Conservation (phyloP, 768 basidiomycete genomes). For the Strobilomyces echinocephalus region DNA sequence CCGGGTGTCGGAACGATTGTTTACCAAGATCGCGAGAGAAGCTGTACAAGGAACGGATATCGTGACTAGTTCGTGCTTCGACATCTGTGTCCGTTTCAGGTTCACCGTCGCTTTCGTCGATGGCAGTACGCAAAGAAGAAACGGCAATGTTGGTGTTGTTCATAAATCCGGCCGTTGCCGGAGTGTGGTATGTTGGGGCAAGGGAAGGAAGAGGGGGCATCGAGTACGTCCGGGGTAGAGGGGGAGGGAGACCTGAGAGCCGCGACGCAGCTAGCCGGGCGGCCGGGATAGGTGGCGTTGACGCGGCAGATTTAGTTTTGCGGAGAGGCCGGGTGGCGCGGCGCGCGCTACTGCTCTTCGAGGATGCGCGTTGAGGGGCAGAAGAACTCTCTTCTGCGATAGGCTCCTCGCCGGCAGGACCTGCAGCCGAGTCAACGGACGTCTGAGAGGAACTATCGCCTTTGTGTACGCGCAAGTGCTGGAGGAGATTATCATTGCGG, state of each 20-base stretch:
- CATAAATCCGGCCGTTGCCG: constrained; percentile 28
- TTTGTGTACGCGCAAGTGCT: constrained; percentile 71
- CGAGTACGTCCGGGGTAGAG: constrained; percentile 32
- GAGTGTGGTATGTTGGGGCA: constrained; percentile 24
- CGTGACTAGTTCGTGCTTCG: constrained; percentile 25
- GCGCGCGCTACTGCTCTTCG: constrained; percentile 21
- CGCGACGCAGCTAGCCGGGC: constrained; percentile 33
- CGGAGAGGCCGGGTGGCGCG: constrained; percentile 30
- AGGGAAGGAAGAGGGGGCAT: constrained; percentile 31
- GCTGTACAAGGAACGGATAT: constrained; percentile 31
- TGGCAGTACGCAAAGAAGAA: constrained; percentile 32
- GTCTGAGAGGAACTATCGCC: constrained; percentile 34
- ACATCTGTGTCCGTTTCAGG: constrained; percentile 31
- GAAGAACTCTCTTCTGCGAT: constrained; percentile 18
- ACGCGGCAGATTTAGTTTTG: constrained; percentile 34
- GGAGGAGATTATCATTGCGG: constrained; percentile 74
- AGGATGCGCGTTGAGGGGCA: constrained; percentile 20
- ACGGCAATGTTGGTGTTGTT: constrained; percentile 35
- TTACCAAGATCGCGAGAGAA: constrained; percentile 31
- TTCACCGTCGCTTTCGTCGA: constrained; percentile 33
- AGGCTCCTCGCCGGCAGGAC: constrained; percentile 24
- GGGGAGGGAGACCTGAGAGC: constrained; percentile 25
- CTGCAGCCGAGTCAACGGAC: constrained; percentile 27
- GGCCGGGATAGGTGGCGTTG: constrained; percentile 31
- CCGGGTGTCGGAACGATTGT: constrained; percentile 21